These are phyloP conservation scores for Haplosporangium sp. DNA, from an alignment of 371 early-diverging fungal genomes.

Conservation along the genomic window DNA sequence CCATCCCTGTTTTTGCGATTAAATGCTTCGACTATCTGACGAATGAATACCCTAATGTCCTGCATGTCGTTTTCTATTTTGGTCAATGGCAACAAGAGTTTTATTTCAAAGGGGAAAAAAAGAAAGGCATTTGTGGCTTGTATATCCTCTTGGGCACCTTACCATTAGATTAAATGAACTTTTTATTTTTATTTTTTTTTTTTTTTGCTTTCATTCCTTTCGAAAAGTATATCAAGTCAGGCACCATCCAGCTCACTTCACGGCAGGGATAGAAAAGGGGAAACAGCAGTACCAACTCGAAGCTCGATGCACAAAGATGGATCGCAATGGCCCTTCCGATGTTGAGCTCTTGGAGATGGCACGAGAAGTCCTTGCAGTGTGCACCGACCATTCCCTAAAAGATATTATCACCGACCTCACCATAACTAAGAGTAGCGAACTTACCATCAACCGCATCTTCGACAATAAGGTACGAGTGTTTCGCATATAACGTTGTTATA, in stretches of 20 bases:
- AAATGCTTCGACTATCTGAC: slow-evolving; percentile 19
- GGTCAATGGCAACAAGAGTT: too few relatives aligned
- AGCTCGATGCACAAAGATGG: neutral
- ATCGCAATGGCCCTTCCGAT: slow-evolving; percentile 16
- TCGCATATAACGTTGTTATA: neutral
- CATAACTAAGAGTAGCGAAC: slow-evolving; percentile 25
- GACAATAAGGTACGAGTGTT: slow-evolving; percentile 29
- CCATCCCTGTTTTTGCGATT: slow-evolving; percentile 19
- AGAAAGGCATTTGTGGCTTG: neutral
- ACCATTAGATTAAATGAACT: too few relatives aligned
- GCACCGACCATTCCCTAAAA: slow-evolving; percentile 21
- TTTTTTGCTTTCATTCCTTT: too few relatives aligned
- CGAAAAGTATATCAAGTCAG: too few relatives aligned
- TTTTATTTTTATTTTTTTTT: too few relatives aligned
- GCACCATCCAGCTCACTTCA: too few relatives aligned
- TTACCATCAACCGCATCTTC: slow-evolving; percentile 49
- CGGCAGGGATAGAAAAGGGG: neutral
- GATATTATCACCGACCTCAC: slow-evolving; percentile 42
- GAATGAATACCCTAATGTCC: slow-evolving; percentile 27
- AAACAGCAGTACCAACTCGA: neutral
- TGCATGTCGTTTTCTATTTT: slow-evolving; percentile 17
- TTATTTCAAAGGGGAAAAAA: too few relatives aligned
- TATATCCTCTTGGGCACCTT: neutral
- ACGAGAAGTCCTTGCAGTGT: slow-evolving; percentile 43
- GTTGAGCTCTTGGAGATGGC: slow-evolving; percentile 47